Conservation (phyloP, 371 early-diverging fungal genomes). For the Gilbertella persicaria region DNA sequence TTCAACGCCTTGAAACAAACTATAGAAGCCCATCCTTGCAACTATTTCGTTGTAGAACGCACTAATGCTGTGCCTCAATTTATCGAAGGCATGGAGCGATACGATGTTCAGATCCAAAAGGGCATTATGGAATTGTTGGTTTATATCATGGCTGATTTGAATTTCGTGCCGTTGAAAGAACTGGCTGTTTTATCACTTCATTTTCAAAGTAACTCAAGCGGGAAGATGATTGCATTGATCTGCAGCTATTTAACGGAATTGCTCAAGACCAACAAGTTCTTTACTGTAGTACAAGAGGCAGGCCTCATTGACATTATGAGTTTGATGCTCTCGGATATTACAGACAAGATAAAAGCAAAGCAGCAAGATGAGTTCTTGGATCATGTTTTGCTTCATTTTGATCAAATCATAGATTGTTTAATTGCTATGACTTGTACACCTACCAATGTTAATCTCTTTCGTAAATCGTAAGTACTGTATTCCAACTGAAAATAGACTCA, state of each 20-base stretch:
- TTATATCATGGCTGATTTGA: slow-evolving; percentile 62
- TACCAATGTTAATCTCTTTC: slow-evolving; percentile 31
- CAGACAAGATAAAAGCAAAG: slow-evolving; percentile 26
- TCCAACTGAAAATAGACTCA: not conserved
- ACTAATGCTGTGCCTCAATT: slow-evolving; percentile 54
- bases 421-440: slow-evolving; percentile 45
- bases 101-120: slow-evolving; percentile 49
- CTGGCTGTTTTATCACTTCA: slow-evolving; percentile 63
- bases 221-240: slow-evolving; percentile 52
- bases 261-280: slow-evolving; percentile 50
- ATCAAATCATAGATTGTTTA: slow-evolving; percentile 54
- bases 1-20: slow-evolving; percentile 44
- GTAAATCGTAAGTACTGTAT: slow-evolving; percentile 35
- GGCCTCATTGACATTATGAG: slow-evolving; percentile 67
- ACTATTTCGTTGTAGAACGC: slow-evolving; percentile 58
- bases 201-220: slow-evolving; percentile 66
- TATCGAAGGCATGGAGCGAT: slow-evolving; percentile 59
- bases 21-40: slow-evolving; percentile 49
- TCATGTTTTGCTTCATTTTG: slow-evolving; percentile 53
- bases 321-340: slow-evolving; percentile 56
- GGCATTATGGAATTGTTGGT: slow-evolving; percentile 57
- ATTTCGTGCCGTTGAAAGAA: slow-evolving; percentile 71
- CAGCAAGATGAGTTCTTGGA: slow-evolving; percentile 39
- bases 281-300: slow-evolving; percentile 62
- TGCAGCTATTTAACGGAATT: slow-evolving; percentile 50